A percentile compares a stretch with the other conserved stretches of the same genome.
phyloP scores from a whole-genome alignment of 1,139 yeast genomes.

The Pichia inconspicua region DNA sequence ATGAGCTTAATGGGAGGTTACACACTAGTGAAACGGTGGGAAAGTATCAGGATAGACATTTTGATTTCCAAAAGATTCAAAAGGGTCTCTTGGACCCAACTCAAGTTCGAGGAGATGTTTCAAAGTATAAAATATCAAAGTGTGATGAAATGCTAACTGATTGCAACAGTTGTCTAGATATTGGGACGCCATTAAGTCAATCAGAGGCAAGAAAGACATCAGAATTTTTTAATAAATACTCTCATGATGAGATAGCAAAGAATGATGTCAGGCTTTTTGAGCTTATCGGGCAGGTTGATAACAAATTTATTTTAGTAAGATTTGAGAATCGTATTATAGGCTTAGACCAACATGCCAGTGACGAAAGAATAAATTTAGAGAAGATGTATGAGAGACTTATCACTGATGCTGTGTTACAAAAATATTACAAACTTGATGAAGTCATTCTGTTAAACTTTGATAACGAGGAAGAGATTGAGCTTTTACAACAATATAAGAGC shows the following conservation, averaged over 20 bases:
- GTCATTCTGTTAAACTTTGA: background rate
- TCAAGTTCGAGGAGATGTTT: background rate
- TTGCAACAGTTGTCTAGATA: background rate
- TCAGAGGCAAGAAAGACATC: constrained; percentile 3
- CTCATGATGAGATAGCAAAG: constrained; percentile 11
- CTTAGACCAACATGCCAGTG: constrained; percentile 76
- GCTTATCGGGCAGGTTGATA: constrained; percentile 47
- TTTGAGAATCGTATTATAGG: constrained; percentile 29
- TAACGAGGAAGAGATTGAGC: background rate
- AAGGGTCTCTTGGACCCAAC: background rate
- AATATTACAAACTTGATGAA: background rate
- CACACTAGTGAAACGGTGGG: background rate
- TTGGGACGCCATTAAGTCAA: constrained; percentile 4
- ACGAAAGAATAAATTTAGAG: constrained; percentile 61
- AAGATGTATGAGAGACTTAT: constrained; percentile 31
- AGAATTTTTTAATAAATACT: constrained; percentile 1
- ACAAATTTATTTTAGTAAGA: constrained; percentile 46
- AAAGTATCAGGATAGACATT: background rate
- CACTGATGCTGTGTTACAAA: constrained; percentile 3
- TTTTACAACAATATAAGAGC: constrained; percentile 27
- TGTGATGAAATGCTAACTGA: background rate
- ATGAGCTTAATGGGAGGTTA: background rate
- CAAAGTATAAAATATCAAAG: background rate
- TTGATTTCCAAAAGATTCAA: constrained; percentile 3
- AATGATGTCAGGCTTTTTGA: constrained; percentile 18